These are phyloP conservation scores for Teunomyces lycoperdinae DNA, from an alignment of 805 yeast genomes.

Conservation along the genomic window DNA sequence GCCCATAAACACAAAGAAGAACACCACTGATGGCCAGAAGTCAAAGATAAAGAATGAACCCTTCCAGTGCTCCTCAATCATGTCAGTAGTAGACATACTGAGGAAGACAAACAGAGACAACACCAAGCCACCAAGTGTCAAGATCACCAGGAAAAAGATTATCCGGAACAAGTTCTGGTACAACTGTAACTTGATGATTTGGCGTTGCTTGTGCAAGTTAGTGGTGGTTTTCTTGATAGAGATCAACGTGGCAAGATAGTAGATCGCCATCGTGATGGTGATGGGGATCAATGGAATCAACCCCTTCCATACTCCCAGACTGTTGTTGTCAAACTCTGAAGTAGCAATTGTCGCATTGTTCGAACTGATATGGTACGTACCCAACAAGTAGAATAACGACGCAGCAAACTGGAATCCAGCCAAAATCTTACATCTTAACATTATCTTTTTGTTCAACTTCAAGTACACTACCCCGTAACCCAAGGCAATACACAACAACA, in stretches of 20 bases:
- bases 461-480: slow-evolving; percentile 96
- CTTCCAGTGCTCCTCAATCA: slow-evolving; percentile 89
- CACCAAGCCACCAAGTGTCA: slow-evolving; percentile 68
- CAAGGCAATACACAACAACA: slow-evolving; percentile 77
- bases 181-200: slow-evolving; percentile 84
- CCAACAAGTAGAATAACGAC: slow-evolving; percentile 31
- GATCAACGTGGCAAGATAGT: slow-evolving; percentile 71
- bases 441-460: slow-evolving; percentile 67
- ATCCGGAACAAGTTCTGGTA: slow-evolving; percentile 76
- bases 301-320: slow-evolving; percentile 44
- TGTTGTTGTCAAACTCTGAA: slow-evolving; percentile 35
- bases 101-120: slow-evolving; percentile 67
- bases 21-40: slow-evolving; percentile 93
- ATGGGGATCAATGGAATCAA: slow-evolving; percentile 70
- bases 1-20: slow-evolving; percentile 77
- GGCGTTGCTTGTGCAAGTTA: slow-evolving; percentile 78
- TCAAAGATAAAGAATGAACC: slow-evolving; percentile 82
- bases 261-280: slow-evolving; percentile 61
- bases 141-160: slow-evolving; percentile 66
- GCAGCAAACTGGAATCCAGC: slow-evolving; percentile 39
- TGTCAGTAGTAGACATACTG: slow-evolving; percentile 70
- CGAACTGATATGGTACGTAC: slow-evolving; percentile 28
- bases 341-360: slow-evolving; percentile 27
- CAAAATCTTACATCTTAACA: slow-evolving; percentile 56
- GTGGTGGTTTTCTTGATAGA: slow-evolving; percentile 74